Conservation (phyloP, 2,329 filamentous ascomycete species). For the Microascus cirrosus region DNA sequence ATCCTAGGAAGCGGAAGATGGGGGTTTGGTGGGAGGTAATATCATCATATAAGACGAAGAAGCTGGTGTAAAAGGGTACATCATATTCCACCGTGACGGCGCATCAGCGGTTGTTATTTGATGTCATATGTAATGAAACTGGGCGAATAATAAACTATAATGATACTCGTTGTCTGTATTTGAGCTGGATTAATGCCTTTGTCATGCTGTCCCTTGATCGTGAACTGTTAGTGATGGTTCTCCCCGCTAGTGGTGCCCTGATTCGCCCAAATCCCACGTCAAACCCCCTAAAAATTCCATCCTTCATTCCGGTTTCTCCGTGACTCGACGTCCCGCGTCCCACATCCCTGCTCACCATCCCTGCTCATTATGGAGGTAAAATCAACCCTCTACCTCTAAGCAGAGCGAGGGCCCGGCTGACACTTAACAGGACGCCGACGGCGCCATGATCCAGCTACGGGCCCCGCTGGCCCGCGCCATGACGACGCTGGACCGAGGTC, state of each 20-base stretch:
- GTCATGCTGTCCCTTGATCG: background rate
- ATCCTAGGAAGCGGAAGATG: background rate
- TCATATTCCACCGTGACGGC: background rate
- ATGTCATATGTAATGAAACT: background rate
- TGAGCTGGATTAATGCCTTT: background rate
- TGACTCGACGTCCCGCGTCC: background rate
- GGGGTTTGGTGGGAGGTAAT: background rate
- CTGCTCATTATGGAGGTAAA: slow-evolving; percentile 4
- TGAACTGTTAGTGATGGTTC: background rate
- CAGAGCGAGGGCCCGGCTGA: background rate
- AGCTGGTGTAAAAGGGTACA: background rate
- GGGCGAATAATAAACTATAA: background rate
- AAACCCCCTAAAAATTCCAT: background rate
- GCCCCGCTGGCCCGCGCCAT: slow-evolving; percentile 74
- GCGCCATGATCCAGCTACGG: slow-evolving; percentile 38
- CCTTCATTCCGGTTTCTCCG: background rate
- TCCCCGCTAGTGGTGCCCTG: background rate
- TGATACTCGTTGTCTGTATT: background rate
- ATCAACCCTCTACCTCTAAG: background rate
- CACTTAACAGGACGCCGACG: background rate
- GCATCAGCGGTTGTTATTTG: background rate
- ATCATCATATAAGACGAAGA: background rate
- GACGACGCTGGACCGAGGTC: slow-evolving; percentile 67
- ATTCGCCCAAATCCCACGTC: background rate
- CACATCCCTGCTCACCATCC: background rate